Base-by-base conservation (phyloP, 2,329 filamentous ascomycete species). In the Thielaviopsis populi region DNA sequence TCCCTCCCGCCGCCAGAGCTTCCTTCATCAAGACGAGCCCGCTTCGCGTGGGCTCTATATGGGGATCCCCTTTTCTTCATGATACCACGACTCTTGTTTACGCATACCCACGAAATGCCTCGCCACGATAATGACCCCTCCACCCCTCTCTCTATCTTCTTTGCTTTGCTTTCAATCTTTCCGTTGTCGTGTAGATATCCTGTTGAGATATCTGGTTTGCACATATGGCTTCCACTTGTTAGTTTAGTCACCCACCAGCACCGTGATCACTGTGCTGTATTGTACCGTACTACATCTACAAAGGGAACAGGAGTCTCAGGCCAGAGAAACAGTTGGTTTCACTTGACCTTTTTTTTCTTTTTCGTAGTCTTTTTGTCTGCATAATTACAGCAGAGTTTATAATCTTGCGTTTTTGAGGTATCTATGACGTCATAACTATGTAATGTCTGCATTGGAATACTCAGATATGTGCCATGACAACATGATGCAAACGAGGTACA, bases 11-110 rank as follows among this genome's bases (percentile, higher is more conserved):
- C 17, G 8, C 17, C 41, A 11, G 41, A 43, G 41, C 41, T 43
- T 43, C 17, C 13, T n/a, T 13, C 11, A 42, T 8, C 10, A n/a
- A 17, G 15, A 46, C 5, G 42, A 19, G 42, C n/a, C 42, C n/a
- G 42, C 42, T 46, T 4, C 8, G 42, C n/a, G 7, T 37, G 33
- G 10, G 33, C 33, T 37, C 33, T 6, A 8, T 10, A 37, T 37
- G 33, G 8, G n/a, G 15, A 46, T n/a, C 4, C 15, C 42, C 8
- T 46, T 19, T 19, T 5, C 50, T 33, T 56, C 17, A 56, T 56
- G 50, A 56, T 56, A 56, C 50, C 50, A 56, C 50, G 50, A 56
- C 17, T 56, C 50, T 56, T 56, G 27, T 30, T 33, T 33, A 56
- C 27, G 27, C 24, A 30, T 37, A 30, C 17, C 27, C 27, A 56